Percentiles rank a stretch among this genome's conserved stretches.
These are phyloP conservation scores for Blastocystis sp. DNA, from an alignment of 352 stramenopile genomes.

Conservation along the genomic window DNA sequence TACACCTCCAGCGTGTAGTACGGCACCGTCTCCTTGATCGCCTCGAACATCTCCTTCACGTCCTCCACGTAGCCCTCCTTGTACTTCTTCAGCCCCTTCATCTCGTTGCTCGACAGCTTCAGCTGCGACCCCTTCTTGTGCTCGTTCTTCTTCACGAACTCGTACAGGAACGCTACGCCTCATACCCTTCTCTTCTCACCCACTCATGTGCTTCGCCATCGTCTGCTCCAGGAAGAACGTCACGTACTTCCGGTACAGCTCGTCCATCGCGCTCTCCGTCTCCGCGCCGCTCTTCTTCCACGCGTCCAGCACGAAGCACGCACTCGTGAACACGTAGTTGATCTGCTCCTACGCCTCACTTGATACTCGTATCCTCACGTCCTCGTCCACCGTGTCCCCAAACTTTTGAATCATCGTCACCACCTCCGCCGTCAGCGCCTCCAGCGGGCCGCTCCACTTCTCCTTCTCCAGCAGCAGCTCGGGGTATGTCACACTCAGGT, in stretches of 20 bases:
- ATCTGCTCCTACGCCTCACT: background rate
- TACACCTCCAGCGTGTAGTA: constrained; percentile 41
- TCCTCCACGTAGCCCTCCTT: constrained; percentile 18
- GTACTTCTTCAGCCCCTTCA: constrained; percentile 13
- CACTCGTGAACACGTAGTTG: constrained; percentile 3
- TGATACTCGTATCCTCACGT: background rate
- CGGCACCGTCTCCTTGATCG: background rate
- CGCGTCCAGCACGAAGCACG: constrained; percentile 21
- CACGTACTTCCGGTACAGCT: constrained; percentile 38
- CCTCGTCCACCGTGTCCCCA: constrained; percentile 7
- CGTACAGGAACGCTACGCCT: constrained; percentile 31
- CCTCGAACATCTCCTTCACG: constrained; percentile 14
- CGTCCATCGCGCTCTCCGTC: background rate
- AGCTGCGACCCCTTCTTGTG: constrained; percentile 63
- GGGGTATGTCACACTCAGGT: background rate
- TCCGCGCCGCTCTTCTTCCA: constrained; percentile 9
- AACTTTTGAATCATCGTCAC: constrained; percentile 6
- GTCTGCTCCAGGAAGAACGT: background rate
- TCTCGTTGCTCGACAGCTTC: constrained; percentile 62
- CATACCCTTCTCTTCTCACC: background rate
- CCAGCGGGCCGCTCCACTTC: constrained; percentile 39
- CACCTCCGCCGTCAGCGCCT: background rate
- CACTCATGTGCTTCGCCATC: constrained; percentile 54
- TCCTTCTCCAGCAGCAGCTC: constrained; percentile 15
- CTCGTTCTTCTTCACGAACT: constrained; percentile 66